Evolutionary conservation across 495 filamentous ascomycete species (phyloP), one percentile per base, ranked within the genome.

Genomic region (Aspergillus ostianus): DNA sequence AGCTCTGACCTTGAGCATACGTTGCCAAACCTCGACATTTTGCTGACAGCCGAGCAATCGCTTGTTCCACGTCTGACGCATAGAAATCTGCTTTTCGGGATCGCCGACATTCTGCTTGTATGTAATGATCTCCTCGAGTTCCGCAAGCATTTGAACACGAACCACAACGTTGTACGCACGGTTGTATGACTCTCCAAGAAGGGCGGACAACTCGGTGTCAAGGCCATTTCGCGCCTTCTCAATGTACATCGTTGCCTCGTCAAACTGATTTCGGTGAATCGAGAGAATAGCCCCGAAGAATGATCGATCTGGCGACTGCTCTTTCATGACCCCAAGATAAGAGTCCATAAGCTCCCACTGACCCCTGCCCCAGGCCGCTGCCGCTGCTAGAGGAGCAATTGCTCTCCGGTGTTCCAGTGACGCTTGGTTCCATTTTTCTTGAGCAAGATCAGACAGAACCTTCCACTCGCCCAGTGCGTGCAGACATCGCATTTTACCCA

Each of bases 401-500:
- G 84, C 82, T 60, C 92, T 84, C 66, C 93, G 88, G 57, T 96
- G 85, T 60, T 98, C 93, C 3, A 86, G 77, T 13, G 84, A 85
- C 18, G 94, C 92, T 67, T 90, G 89, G 56, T 87, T 83, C 93
- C 93, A 99, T 52, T 93, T 96, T 61, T 95, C 90, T 63, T 96
- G 89, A 0, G 92, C 91, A 36, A 99, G 82, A 47, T 85, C 81
- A 10, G 93, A 93, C 10, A 99, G 80, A 13, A 90, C 84, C 63
- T 97, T 95, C 93, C 93, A 99, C 71, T 99, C 94, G 47, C 94
- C 95, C 32, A 99, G 83, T 30, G 94, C 94, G 67, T 99, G 95
- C 46, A 97, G 76, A 83, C 94, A 99, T 18, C 95, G 88, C 94
- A 99, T 99, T 74, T 98, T 98, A 60, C 94, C 94, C 92, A 98